Evolutionary conservation across 2,329 filamentous ascomycete species (phyloP).

Genomic region (Alternaria novae-zelandiae): DNA sequence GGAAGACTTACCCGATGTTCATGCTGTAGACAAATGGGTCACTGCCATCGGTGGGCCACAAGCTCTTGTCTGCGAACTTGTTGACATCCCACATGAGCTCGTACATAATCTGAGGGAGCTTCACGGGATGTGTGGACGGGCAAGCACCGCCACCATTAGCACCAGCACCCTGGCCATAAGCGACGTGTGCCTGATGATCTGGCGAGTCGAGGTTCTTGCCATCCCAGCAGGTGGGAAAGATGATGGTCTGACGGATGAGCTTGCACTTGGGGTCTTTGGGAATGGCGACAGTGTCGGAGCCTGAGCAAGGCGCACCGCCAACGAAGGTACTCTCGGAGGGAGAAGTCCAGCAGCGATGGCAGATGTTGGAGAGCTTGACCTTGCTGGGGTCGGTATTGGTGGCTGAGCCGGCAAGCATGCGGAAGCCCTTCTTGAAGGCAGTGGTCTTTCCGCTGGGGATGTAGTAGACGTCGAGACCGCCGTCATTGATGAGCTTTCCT

Average conservation of each 20-base stretch:
- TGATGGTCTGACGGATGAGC: constrained; percentile 62
- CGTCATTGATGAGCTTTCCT: constrained; percentile 44
- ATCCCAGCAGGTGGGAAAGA: constrained; percentile 51
- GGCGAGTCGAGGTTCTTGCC: constrained; percentile 43
- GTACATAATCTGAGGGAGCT: constrained; percentile 47
- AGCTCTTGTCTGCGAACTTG: constrained; percentile 36
- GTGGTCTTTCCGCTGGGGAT: constrained; percentile 43
- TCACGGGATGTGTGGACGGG: constrained; percentile 48
- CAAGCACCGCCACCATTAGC: constrained; percentile 57
- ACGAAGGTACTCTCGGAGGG: constrained; percentile 56
- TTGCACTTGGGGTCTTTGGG: constrained; percentile 56
- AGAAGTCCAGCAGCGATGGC: constrained; percentile 50
- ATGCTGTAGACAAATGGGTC: constrained; percentile 44
- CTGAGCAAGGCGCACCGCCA: constrained; percentile 59
- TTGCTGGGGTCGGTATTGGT: constrained; percentile 40
- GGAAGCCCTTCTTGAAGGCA: constrained; percentile 47
- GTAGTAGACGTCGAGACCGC: constrained; percentile 45
- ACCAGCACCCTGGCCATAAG: constrained; percentile 54
- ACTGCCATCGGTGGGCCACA: constrained; percentile 43
- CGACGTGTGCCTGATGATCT: constrained; percentile 51
- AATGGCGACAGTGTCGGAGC: constrained; percentile 59
- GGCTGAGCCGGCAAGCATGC: constrained; percentile 42
- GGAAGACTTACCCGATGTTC: constrained; percentile 38
- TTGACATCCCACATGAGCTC: constrained; percentile 46
- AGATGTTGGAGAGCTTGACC: constrained; percentile 38